These are phyloP conservation scores for Oryza punctata DNA, from an alignment of 176 grass and related monocot genomes.

Conservation along the genomic window DNA sequence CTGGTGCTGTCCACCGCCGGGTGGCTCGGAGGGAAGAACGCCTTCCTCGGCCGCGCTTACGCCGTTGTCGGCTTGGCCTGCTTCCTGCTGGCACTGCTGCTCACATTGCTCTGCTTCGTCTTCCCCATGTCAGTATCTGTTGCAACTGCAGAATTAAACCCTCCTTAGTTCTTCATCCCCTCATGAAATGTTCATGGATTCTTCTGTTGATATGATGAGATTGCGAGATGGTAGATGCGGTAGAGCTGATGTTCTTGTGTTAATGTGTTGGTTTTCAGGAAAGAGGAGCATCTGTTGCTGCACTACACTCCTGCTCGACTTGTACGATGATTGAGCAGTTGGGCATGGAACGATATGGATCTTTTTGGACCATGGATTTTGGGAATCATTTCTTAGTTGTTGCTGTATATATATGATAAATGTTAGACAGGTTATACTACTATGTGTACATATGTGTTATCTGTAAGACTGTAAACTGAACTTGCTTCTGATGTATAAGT, in stretches of 20 bases:
- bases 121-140: slow-evolving; percentile 47
- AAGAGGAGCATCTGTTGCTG: slow-evolving; percentile 29
- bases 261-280: slow-evolving; percentile 32
- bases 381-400: neutral
- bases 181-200: neutral
- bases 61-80: slow-evolving; percentile 52
- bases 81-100: slow-evolving; percentile 49
- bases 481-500: neutral
- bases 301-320: neutral
- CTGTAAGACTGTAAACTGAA: neutral
- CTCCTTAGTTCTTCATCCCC: too few species aligned
- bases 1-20: slow-evolving; percentile 64
- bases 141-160: neutral
- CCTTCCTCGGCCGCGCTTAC: slow-evolving; percentile 64
- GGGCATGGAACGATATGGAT: neutral
- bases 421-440: neutral
- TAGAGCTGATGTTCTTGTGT: neutral
- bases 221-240: neutral
- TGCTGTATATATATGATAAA: neutral
- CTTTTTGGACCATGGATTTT: slow-evolving; percentile 17
- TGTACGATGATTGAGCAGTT: neutral
- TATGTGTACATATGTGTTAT: neutral
- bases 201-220: neutral
- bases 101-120: slow-evolving; percentile 48
- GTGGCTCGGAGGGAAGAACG: slow-evolving; percentile 64